These are phyloP conservation scores for Pseudozyma thailandica DNA, from an alignment of 1,284 basidiomycete species.

Conservation along the genomic window DNA sequence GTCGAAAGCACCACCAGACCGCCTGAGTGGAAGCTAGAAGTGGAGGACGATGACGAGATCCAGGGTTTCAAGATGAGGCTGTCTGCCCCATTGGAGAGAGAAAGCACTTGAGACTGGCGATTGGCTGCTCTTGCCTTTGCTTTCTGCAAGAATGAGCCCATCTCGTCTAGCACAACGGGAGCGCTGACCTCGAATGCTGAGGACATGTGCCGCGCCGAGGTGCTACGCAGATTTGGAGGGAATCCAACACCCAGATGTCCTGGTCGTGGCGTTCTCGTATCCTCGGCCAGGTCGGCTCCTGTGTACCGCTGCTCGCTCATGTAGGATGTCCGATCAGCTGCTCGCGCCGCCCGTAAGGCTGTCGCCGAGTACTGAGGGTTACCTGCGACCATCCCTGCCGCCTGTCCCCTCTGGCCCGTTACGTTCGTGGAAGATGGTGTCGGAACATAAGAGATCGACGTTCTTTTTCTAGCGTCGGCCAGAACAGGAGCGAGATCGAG, in stretches of 20 bases:
- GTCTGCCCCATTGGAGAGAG: not conserved
- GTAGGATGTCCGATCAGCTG: not conserved
- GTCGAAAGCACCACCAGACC: slow-evolving; percentile 26
- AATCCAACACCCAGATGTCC: slow-evolving; percentile 32
- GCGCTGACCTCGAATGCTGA: slow-evolving; percentile 1
- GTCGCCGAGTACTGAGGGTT: slow-evolving; percentile 33
- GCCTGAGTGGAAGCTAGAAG: slow-evolving; percentile 2
- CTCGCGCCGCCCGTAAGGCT: slow-evolving; percentile 10
- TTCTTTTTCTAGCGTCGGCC: slow-evolving; percentile 21
- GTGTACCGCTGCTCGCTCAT: not conserved
- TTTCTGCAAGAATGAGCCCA: slow-evolving; percentile 12
- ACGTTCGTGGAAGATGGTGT: slow-evolving; percentile 5
- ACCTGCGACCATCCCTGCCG: slow-evolving; percentile 19
- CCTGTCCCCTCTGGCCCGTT: not conserved
- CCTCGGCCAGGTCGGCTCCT: not conserved
- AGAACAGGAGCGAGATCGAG: slow-evolving; percentile 35
- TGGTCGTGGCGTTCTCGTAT: slow-evolving; percentile 22
- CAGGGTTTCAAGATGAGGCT: slow-evolving; percentile 9
- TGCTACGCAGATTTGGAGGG: slow-evolving; percentile 16
- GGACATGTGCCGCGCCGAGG: slow-evolving; percentile 14
- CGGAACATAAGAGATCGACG: not conserved
- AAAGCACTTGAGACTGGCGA: slow-evolving; percentile 1
- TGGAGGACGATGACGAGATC: slow-evolving; percentile 6
- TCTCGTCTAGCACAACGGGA: not conserved
- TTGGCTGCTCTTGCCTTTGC: slow-evolving; percentile 19